Evolutionary conservation across 129 eudicot species (phyloP).

Genomic region (Arctium lappa): DNA sequence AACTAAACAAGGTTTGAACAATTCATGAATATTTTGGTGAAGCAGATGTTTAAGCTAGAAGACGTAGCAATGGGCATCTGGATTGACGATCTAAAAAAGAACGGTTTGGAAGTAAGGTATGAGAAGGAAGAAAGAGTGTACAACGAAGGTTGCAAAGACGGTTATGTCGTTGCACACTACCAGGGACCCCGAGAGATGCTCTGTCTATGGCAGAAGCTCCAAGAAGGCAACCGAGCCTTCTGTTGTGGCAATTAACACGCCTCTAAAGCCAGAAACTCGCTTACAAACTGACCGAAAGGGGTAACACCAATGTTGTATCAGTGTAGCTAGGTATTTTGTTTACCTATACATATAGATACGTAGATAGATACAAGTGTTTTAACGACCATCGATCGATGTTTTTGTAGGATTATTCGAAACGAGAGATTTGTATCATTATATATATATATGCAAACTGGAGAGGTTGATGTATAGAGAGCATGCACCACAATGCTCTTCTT

Average conservation of each 20-base stretch:
- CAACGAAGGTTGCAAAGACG: conserved; percentile 82
- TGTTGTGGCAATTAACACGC: conserved; percentile 67
- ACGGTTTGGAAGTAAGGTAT: conserved; percentile 66
- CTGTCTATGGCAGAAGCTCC: conserved; percentile 94
- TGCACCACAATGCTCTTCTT: background rate
- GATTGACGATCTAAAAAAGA: conserved; percentile 72
- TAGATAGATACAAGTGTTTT: conserved; percentile 19
- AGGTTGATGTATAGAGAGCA: background rate
- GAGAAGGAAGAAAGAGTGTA: conserved; percentile 65
- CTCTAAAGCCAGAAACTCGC: background rate
- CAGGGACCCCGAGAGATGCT: conserved; percentile 96
- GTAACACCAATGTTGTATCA: conserved; percentile 23
- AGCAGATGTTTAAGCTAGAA: conserved; percentile 88
- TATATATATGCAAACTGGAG: background rate
- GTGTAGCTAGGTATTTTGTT: conserved; percentile 17
- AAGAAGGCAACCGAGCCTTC: conserved; percentile 56
- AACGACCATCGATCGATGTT: conserved; percentile 1
- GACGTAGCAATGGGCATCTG: conserved; percentile 98
- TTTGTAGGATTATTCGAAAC: conserved; percentile 15
- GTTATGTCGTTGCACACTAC: conserved; percentile 93
- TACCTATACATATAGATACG: conserved; percentile 20
- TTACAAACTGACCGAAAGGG: background rate
- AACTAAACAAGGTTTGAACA: background rate
- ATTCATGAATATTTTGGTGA: background rate
- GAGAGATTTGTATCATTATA: background rate